Base-by-base conservation (phyloP, 257 asterid genomes). In the Solanum appendiculatum region DNA sequence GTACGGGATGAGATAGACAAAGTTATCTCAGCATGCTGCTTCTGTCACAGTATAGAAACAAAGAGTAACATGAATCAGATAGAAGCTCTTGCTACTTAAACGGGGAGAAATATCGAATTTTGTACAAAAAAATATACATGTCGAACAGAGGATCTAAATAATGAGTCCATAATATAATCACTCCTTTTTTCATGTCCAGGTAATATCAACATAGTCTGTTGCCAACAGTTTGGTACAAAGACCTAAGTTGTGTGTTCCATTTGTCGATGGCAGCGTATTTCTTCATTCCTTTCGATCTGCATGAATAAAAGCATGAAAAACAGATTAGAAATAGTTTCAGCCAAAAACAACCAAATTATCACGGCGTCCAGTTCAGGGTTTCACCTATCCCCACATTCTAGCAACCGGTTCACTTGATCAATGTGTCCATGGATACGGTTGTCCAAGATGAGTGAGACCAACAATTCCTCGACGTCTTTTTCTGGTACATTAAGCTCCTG, bases 401-500 rank as follows among this genome's bases (percentile, higher is more conserved):
- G 91, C 44, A 96, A 95, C 86, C 96, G 92, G 88, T 95, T 95
- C 91, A 96, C 99, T 92, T 96, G 99, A 92, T 96, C 99, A 91
- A 96, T 96, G 91, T 95, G 98, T 74, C 99, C 99, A 23, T 91
- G 90, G 89, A 96, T 92, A 66, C 98, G 94, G 87, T 96, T 96
- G 86, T 96, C 99, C 93, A 97, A 89, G 87, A 97, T 96, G 21
- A 97, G 98, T 46, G 98, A 94, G 36, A 97, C 99, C 92, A 97
- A 89, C 91, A 97, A 89, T 85, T 93, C 98, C 92, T 94, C 99
- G 3, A 97, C 99, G 37, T 97, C 99, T 84, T 95, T 93, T 91
- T 96, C 99, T 44, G 99, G 99, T 85, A 97, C 98, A 89, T 97
- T 96, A 69, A 97, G 99, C 93, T 96, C 99, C 99, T 97, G 93